A percentile compares a stretch with the other conserved stretches of the same genome.
phyloP scores from a whole-genome alignment of 169 alveolate species.

The Ichthyophthirius multifiliis region DNA sequence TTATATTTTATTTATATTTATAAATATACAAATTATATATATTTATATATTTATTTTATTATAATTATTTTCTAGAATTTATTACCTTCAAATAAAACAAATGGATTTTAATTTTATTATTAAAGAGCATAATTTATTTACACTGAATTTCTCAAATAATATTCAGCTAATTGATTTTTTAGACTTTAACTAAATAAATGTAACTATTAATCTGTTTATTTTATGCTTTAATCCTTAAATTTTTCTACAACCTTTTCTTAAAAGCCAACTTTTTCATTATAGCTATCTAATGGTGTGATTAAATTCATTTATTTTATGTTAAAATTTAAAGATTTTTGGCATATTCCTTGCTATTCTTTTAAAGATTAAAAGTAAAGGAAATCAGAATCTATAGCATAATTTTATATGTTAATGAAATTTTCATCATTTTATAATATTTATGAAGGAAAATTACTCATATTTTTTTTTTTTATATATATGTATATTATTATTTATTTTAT shows the following conservation, averaged over 20 bases:
- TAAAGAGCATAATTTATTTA: neutral
- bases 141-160: slow-evolving; percentile 5
- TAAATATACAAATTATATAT: neutral
- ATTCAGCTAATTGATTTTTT: neutral
- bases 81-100: slow-evolving; percentile 1
- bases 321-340: slow-evolving; percentile 22
- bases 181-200: neutral
- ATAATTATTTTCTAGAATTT: neutral
- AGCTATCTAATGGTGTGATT: slow-evolving; percentile 18
- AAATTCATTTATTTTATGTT: slow-evolving; percentile 2
- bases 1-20: neutral
- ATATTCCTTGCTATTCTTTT: slow-evolving; percentile 23
- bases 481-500: no score
- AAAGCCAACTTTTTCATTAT: slow-evolving; percentile 21
- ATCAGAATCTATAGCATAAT: slow-evolving; percentile 26
- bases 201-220: neutral
- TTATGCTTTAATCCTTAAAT: slow-evolving; percentile 14
- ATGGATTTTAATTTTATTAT: neutral
- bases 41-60: neutral
- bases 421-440: no score
- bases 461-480: no score
- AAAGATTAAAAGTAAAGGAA: slow-evolving; percentile 22
- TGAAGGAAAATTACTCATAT: no score
- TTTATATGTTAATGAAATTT: neutral
- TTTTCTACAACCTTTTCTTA: slow-evolving; percentile 10